phyloP scores from a whole-genome alignment of 805 yeast species.

The Dipodascopsis uninucleata region DNA sequence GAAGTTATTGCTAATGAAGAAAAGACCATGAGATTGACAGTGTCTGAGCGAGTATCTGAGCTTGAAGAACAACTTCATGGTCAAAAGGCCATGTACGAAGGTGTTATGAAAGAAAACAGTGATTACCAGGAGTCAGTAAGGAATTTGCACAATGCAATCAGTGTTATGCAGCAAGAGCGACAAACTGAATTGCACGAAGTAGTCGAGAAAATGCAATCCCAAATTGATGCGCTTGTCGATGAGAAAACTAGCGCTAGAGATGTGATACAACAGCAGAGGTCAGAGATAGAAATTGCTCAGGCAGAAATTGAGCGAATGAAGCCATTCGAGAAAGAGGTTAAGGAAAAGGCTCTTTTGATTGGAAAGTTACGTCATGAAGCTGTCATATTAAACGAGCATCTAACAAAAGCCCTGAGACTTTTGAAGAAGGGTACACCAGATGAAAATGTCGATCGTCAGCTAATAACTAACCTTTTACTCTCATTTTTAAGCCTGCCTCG shows the following conservation, averaged over 20 bases:
- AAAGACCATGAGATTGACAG: constrained; percentile 30
- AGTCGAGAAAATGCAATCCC: constrained; percentile 31
- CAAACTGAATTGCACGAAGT: constrained; percentile 35
- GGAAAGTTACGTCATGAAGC: constrained; percentile 95
- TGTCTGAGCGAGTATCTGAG: constrained; percentile 30
- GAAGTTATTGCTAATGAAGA: constrained; percentile 38
- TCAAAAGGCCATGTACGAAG: constrained; percentile 26
- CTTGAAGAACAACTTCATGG: constrained; percentile 34
- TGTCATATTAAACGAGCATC: constrained; percentile 85
- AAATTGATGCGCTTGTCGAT: constrained; percentile 17
- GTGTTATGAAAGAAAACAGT: constrained; percentile 6
- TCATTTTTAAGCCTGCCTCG: constrained; percentile 84
- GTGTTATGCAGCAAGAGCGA: constrained; percentile 30
- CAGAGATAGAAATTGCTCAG: constrained; percentile 16
- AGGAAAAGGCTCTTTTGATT: constrained; percentile 69
- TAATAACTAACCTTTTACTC: constrained; percentile 78
- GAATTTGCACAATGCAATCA: constrained; percentile 36
- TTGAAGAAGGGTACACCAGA: constrained; percentile 62
- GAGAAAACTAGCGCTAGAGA: constrained; percentile 36
- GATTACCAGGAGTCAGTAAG: constrained; percentile 26
- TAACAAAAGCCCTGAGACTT: constrained; percentile 86
- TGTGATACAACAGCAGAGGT: constrained; percentile 11
- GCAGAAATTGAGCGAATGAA: constrained; percentile 31
- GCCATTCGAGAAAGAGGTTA: constrained; percentile 52
- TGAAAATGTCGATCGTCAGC: constrained; percentile 44